phyloP scores from a whole-genome alignment of 441 rosid species.

The Pelargonium exstipulatum region DNA sequence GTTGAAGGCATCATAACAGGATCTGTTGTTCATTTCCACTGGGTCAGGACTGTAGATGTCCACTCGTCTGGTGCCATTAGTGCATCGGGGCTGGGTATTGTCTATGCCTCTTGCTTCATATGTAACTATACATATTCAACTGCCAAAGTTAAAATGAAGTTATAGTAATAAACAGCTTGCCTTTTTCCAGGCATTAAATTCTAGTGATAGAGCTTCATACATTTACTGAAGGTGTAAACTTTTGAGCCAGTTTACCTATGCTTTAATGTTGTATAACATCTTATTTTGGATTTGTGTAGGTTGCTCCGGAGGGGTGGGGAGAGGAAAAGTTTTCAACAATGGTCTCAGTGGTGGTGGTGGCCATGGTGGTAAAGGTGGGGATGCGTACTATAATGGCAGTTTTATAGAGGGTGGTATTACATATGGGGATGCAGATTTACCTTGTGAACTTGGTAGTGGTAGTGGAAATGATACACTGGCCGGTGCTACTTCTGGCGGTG shows the following conservation, averaged over 20 bases:
- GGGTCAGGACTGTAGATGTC: conserved; percentile 62
- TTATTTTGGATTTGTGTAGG: conserved; percentile 42
- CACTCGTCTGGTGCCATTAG: conserved; percentile 55
- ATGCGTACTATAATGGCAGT: conserved; percentile 67
- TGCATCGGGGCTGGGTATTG: conserved; percentile 70
- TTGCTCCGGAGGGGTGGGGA: conserved; percentile 82
- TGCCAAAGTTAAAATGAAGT: conserved; percentile 3
- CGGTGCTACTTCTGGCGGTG: conserved; percentile 82
- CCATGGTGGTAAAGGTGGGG: conserved; percentile 93
- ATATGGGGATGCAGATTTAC: conserved; percentile 78
- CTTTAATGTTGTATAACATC: conserved; percentile 9
- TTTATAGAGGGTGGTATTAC: conserved; percentile 63
- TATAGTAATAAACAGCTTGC: conserved; percentile 1
- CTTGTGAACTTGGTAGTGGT: conserved; percentile 97
- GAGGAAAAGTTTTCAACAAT: conserved; percentile 57
- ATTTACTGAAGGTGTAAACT: background rate
- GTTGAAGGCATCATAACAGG: conserved; percentile 69
- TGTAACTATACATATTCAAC: background rate
- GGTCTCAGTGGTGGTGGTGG: conserved; percentile 91
- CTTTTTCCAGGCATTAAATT: background rate
- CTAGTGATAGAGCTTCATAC: background rate
- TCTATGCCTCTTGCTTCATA: conserved; percentile 2
- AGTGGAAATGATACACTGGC: conserved; percentile 69
- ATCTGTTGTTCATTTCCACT: conserved; percentile 81
- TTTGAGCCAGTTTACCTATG: background rate